These are phyloP conservation scores for Alloteropsis semialata DNA, from an alignment of 176 grass and related monocot genomes.

Conservation along the genomic window DNA sequence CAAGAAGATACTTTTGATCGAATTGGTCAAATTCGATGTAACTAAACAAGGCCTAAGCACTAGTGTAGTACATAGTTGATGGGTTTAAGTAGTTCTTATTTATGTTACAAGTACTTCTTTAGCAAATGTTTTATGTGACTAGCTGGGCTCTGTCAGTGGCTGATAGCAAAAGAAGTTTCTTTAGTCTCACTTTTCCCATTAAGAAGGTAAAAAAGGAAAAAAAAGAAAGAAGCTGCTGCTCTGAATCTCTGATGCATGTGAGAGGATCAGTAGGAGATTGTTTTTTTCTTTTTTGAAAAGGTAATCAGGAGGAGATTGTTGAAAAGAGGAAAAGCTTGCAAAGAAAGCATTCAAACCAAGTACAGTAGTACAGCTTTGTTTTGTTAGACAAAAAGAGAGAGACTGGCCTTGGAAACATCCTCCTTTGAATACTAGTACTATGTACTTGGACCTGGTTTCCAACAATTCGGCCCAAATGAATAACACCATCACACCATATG, in stretches of 20 bases:
- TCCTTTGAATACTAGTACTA: not conserved
- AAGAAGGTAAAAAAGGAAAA: not conserved
- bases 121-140: not conserved
- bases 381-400: not conserved
- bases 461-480: too few species aligned
- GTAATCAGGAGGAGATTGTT: not conserved
- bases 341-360: constrained; percentile 24
- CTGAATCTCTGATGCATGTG: constrained; percentile 16
- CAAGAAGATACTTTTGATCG: too few species aligned
- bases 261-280: not conserved
- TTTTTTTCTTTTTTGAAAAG: too few species aligned
- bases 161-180: not conserved
- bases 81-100: not conserved
- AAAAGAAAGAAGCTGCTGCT: not conserved
- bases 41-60: too few species aligned
- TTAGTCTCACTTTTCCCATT: not conserved
- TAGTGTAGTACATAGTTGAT: not conserved
- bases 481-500: not conserved
- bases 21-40: too few species aligned
- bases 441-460: not conserved
- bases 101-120: not conserved
- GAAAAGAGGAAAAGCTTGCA: not conserved
- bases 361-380: constrained; percentile 4
- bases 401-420: not conserved
- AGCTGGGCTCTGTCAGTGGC: not conserved